Conservation (phyloP, 192 early-diverging fungal genomes). For the Coemansia nantahalensis region DNA sequence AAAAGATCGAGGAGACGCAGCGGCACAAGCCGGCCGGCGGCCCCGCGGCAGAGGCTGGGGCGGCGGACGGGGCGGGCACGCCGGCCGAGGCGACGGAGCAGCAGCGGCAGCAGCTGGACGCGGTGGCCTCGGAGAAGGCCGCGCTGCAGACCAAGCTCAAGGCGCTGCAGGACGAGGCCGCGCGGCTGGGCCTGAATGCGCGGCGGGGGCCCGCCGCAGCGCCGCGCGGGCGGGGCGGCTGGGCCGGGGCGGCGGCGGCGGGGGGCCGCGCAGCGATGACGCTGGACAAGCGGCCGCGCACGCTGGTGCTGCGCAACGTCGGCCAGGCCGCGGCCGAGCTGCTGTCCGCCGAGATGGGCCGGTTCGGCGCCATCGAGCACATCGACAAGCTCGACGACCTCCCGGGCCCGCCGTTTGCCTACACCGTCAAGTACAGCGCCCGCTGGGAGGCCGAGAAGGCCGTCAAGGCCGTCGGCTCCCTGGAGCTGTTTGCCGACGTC, state of each 20-base stretch:
- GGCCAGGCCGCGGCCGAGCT: slow-evolving; percentile 24
- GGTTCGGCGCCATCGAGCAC: slow-evolving; percentile 40
- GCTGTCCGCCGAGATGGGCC: slow-evolving; percentile 35
- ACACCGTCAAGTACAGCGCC: slow-evolving; percentile 30
- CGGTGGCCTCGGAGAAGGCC: slow-evolving; percentile 18
- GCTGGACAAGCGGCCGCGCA: slow-evolving; percentile 43
- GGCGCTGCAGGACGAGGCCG: slow-evolving; percentile 25
- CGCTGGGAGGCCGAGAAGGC: slow-evolving; percentile 49
- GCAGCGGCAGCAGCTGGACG: slow-evolving; percentile 1
- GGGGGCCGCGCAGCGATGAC: slow-evolving; percentile 27
- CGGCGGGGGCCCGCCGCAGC: background rate
- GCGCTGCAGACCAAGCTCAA: slow-evolving; percentile 36
- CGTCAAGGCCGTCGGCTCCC: slow-evolving; percentile 15
- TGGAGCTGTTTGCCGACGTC: slow-evolving; percentile 30
- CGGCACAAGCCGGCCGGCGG: slow-evolving; percentile 9
- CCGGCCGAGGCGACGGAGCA: background rate
- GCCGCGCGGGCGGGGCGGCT: slow-evolving; percentile 6
- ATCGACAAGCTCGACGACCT: slow-evolving; percentile 24
- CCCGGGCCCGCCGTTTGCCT: slow-evolving; percentile 28
- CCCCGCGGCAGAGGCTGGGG: background rate
- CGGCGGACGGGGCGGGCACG: background rate
- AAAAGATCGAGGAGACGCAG: slow-evolving; percentile 32
- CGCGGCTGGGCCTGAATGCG: slow-evolving; percentile 14
- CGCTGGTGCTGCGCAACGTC: slow-evolving; percentile 34
- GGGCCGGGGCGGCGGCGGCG: background rate